Conservation (phyloP, 106 monocot genomes). For the Gastrodia elata region DNA sequence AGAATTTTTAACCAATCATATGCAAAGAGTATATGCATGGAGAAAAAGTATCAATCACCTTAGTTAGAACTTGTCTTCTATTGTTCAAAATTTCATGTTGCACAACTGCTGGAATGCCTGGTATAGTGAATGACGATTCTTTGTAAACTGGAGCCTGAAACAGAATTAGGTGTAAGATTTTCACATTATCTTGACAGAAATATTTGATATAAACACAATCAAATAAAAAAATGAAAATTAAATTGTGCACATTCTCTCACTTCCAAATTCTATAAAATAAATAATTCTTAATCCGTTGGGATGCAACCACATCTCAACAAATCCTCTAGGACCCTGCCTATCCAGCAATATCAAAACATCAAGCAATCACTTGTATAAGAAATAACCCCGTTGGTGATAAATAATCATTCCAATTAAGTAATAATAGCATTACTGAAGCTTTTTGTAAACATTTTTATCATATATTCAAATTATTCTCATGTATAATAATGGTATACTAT, state of each 20-base stretch:
- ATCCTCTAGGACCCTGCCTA: not conserved
- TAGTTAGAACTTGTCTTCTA: slow-evolving; percentile 89
- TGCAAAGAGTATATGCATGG: not conserved
- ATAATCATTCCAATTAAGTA: not conserved
- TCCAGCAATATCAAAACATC: not conserved
- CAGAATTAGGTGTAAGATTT: not conserved
- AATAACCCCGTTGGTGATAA: not conserved
- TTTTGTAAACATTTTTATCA: not conserved
- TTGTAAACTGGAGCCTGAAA: slow-evolving; percentile 78
- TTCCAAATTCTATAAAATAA: not conserved
- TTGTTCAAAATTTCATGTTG: slow-evolving; percentile 97
- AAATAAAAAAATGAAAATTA: not conserved
- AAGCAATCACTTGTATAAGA: not conserved
- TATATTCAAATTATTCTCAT: not conserved
- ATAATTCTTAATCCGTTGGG: not conserved
- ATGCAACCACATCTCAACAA: not conserved
- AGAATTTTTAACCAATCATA: not conserved
- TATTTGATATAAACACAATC: not conserved
- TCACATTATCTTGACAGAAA: not conserved
- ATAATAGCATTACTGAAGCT: not conserved
- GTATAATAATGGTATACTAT: not conserved
- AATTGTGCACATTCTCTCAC: not conserved
- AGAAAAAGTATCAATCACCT: slow-evolving; percentile 43
- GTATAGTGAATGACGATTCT: slow-evolving; percentile 60
- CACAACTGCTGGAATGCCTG: slow-evolving; percentile 75